Conservation (phyloP, 2,329 filamentous ascomycete genomes). For the Fusarium proliferatum region DNA sequence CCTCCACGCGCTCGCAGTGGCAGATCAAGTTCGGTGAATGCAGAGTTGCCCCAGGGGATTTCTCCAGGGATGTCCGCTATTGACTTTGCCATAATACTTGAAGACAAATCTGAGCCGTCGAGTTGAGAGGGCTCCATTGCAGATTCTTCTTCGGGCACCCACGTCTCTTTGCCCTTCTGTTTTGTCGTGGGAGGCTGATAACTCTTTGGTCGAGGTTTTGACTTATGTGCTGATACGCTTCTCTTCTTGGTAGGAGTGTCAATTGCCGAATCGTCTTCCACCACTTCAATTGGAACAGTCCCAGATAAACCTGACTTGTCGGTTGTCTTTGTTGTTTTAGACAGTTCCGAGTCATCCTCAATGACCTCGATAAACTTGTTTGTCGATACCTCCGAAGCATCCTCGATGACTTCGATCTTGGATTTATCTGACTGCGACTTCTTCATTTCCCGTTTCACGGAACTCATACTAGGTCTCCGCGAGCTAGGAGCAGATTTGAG, state of each 20-base stretch:
- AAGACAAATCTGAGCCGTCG: conserved; percentile 49
- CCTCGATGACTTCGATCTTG: conserved; percentile 22
- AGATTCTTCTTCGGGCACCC: conserved; percentile 47
- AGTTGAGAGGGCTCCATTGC: conserved; percentile 41
- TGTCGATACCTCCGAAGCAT: conserved; percentile 24
- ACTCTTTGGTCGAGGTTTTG: conserved; percentile 44
- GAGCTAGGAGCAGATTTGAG: conserved; percentile 46
- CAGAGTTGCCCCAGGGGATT: conserved; percentile 72
- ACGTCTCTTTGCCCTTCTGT: conserved; percentile 45
- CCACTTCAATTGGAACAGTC: conserved; percentile 43
- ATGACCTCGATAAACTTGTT: conserved; percentile 25
- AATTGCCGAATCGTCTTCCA: conserved; percentile 53
- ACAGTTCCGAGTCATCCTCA: conserved; percentile 35
- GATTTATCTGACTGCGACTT: conserved; percentile 29
- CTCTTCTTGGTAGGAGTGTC: conserved; percentile 55
- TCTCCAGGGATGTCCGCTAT: conserved; percentile 66
- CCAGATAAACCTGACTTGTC: conserved; percentile 6
- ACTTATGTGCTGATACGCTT: conserved; percentile 41
- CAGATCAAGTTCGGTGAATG: conserved; percentile 73
- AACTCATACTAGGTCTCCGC: conserved; percentile 41
- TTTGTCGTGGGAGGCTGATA: conserved; percentile 35
- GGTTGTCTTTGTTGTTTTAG: conserved; percentile 28
- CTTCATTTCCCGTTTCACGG: conserved; percentile 46
- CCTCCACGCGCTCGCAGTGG: conserved; percentile 57
- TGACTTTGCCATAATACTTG: conserved; percentile 60